Conservation (phyloP, 1,284 basidiomycete genomes). For the Nidula niveotomentosa region DNA sequence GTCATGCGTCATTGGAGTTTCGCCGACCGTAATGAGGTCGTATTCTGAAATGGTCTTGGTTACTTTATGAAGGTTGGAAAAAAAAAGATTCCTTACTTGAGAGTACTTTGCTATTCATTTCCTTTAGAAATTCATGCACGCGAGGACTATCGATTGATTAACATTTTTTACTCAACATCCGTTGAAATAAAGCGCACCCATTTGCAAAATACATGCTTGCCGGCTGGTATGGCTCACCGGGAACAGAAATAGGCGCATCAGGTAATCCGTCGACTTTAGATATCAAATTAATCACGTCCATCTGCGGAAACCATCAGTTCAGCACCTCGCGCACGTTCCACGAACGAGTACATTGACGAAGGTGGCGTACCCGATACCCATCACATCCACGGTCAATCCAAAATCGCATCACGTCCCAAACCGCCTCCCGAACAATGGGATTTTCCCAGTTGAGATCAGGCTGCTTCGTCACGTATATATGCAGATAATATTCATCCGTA, state of each 20-base stretch:
- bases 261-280: conserved; percentile 65
- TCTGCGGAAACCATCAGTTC: conserved; percentile 29
- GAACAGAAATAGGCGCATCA: conserved; percentile 58
- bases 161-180: not conserved
- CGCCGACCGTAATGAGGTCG: conserved; percentile 68
- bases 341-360: not conserved
- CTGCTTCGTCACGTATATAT: conserved; percentile 69
- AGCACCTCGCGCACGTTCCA: not conserved
- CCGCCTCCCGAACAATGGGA: conserved; percentile 57
- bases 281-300: conserved; percentile 72
- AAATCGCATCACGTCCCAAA: conserved; percentile 69
- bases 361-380: conserved; percentile 61
- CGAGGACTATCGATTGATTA: conserved; percentile 38
- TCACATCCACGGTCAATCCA: conserved; percentile 77
- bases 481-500: conserved; percentile 76
- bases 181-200: conserved; percentile 39
- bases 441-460: conserved; percentile 85
- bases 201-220: conserved; percentile 57
- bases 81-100: conserved; percentile 39
- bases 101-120: conserved; percentile 64
- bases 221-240: conserved; percentile 54
- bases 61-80: not conserved
- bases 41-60: conserved; percentile 33
- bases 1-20: conserved; percentile 59
- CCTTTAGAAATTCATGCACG: conserved; percentile 68